These are phyloP conservation scores for Ceratobasidium sp. DNA, from an alignment of 1,284 basidiomycete genomes.

Conservation along the genomic window DNA sequence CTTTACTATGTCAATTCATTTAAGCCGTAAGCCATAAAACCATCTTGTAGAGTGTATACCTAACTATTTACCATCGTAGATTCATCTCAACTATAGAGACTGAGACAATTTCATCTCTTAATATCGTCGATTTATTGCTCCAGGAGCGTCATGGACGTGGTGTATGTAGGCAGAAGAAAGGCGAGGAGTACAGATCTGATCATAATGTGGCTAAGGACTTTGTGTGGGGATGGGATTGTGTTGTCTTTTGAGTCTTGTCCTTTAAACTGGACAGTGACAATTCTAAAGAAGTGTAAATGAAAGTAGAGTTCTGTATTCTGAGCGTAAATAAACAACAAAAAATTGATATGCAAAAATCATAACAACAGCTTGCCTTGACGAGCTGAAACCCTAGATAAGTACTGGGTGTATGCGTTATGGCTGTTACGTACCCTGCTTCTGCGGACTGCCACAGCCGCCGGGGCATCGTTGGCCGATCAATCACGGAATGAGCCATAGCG, in stretches of 20 bases:
- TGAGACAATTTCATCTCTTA: conserved; percentile 83
- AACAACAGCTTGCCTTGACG: too few species aligned
- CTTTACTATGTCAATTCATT: conserved; percentile 92
- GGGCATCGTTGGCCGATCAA: conserved; percentile 1
- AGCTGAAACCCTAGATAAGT: too few species aligned
- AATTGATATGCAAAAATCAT: too few species aligned
- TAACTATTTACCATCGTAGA: conserved; percentile 55
- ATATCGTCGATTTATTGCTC: conserved; percentile 81
- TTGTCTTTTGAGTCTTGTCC: too few species aligned
- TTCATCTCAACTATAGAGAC: conserved; percentile 93
- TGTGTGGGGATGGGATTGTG: conserved; percentile 49
- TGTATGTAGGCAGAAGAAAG: conserved; percentile 61
- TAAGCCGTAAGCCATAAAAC: conserved; percentile 71
- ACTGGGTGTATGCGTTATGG: neutral
- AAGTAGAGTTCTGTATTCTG: neutral
- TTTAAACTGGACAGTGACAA: too few species aligned
- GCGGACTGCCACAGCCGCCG: neutral
- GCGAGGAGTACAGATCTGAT: conserved; percentile 14
- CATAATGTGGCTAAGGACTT: conserved; percentile 45
- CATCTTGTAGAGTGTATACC: conserved; percentile 27
- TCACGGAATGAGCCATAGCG: neutral
- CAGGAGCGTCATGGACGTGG: conserved; percentile 71
- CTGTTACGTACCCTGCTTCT: neutral
- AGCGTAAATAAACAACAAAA: too few species aligned
- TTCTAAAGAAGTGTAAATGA: neutral